Evolutionary conservation across 2,329 filamentous ascomycete genomes (phyloP).

Genomic region (Cryphonectria nitschkei): DNA sequence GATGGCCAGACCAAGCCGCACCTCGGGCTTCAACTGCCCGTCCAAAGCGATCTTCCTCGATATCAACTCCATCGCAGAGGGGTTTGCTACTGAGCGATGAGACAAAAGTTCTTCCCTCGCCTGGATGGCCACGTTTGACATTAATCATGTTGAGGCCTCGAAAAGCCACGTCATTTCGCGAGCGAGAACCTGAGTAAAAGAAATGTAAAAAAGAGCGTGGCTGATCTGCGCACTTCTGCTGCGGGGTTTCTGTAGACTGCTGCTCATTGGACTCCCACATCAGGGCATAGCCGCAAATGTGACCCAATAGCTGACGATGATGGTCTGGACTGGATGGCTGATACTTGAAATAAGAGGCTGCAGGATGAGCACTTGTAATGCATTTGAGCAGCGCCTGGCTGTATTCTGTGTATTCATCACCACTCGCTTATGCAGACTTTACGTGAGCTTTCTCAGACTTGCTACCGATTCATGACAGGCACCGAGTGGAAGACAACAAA

Average conservation of each 20-base stretch:
- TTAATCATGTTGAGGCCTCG: not conserved
- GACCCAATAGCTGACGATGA: not conserved
- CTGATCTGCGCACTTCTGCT: no score
- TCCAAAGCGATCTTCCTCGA: slow-evolving; percentile 12
- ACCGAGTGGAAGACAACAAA: no score
- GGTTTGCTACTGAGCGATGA: not conserved
- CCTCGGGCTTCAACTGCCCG: slow-evolving; percentile 14
- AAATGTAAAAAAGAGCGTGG: no score
- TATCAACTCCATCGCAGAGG: not conserved
- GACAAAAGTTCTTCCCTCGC: not conserved
- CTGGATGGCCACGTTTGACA: not conserved
- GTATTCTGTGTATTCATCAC: no score
- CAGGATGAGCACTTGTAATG: not conserved
- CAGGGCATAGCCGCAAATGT: not conserved
- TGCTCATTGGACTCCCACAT: not conserved
- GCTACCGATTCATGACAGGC: no score
- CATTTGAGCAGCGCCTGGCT: not conserved
- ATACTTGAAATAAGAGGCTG: not conserved
- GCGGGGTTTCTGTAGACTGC: not conserved
- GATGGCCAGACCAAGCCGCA: slow-evolving; percentile 8
- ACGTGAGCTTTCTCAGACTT: no score
- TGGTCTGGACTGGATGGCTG: no score
- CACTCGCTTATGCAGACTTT: no score
- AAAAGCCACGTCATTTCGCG: not conserved
- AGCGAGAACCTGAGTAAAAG: not conserved